Conservation (phyloP, 768 basidiomycete genomes). For the Rhodotorula babjevae region DNA sequence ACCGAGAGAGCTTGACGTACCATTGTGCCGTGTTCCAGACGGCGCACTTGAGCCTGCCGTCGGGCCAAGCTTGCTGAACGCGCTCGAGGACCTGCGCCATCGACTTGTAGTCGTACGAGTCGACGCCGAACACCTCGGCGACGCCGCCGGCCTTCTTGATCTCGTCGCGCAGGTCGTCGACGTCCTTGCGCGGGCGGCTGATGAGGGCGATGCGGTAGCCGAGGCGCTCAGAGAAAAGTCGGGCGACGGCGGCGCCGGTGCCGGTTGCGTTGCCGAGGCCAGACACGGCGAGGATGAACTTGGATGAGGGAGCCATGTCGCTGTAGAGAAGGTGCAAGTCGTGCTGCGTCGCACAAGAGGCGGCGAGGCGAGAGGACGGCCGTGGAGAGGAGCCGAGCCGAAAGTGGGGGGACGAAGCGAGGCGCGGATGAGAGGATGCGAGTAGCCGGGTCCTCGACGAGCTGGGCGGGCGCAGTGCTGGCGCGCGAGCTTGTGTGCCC, state of each 20-base stretch:
- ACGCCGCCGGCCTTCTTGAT: conserved; percentile 5
- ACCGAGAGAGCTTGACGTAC: background rate
- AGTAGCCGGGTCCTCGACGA: no score
- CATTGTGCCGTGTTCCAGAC: conserved; percentile 39
- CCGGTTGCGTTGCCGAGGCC: conserved; percentile 31
- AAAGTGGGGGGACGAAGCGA: background rate
- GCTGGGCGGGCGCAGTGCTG: no score
- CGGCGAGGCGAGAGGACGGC: background rate
- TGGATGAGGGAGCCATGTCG: background rate
- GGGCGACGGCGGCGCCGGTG: conserved; percentile 16
- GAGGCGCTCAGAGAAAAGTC: conserved; percentile 5
- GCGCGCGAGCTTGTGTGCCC: no score
- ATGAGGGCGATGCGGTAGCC: conserved; percentile 33
- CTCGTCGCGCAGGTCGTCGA: conserved; percentile 20
- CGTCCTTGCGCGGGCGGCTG: conserved; percentile 17
- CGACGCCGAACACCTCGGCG: conserved; percentile 22
- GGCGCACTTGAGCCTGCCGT: conserved; percentile 14
- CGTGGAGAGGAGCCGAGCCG: background rate
- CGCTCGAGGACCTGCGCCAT: conserved; percentile 9
- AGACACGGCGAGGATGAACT: conserved; percentile 16
- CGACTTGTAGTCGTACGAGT: conserved; percentile 9
- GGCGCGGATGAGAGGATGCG: no score
- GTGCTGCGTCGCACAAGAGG: background rate
- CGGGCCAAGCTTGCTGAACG: conserved; percentile 13
- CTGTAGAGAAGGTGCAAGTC: no score